Evolutionary conservation across 2,329 filamentous ascomycete genomes (phyloP).

Genomic region (Sphaceloma murrayae): DNA sequence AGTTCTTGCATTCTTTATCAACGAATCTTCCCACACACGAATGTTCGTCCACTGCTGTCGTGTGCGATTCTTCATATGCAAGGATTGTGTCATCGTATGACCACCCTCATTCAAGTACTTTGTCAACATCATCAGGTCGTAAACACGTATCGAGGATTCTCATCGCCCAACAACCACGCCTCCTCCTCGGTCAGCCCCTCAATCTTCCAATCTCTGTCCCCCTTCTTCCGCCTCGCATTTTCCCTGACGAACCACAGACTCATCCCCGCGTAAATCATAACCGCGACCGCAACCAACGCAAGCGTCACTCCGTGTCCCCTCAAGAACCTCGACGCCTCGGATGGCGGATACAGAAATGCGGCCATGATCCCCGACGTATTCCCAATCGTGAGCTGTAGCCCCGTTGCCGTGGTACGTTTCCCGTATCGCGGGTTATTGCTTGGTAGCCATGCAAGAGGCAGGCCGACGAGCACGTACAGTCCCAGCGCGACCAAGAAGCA

Average conservation of each 20-base stretch:
- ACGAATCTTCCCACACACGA: no score
- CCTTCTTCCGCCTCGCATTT: conserved; percentile 32
- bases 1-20: no score
- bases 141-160: conserved; percentile 37
- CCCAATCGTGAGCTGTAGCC: conserved; percentile 60
- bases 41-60: no score
- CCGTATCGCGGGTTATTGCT: conserved; percentile 65
- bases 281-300: conserved; percentile 39
- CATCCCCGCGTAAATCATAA: conserved; percentile 31
- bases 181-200: conserved; percentile 36
- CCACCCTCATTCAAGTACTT: no score
- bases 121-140: conserved; percentile 25
- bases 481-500: conserved; percentile 69
- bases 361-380: conserved; percentile 63
- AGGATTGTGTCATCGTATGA: no score
- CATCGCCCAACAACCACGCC: conserved; percentile 37
- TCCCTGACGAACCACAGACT: conserved; percentile 31
- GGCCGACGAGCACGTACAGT: conserved; percentile 52
- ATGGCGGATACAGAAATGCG: conserved; percentile 34
- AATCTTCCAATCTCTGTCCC: conserved; percentile 34
- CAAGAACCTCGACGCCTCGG: conserved; percentile 38
- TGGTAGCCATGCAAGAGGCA: conserved; percentile 51
- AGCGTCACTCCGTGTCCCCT: conserved; percentile 46
- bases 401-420: conserved; percentile 63
- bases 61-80: no score